Conservation (phyloP, 2,329 filamentous ascomycete species). For the Balansia obtecta region DNA sequence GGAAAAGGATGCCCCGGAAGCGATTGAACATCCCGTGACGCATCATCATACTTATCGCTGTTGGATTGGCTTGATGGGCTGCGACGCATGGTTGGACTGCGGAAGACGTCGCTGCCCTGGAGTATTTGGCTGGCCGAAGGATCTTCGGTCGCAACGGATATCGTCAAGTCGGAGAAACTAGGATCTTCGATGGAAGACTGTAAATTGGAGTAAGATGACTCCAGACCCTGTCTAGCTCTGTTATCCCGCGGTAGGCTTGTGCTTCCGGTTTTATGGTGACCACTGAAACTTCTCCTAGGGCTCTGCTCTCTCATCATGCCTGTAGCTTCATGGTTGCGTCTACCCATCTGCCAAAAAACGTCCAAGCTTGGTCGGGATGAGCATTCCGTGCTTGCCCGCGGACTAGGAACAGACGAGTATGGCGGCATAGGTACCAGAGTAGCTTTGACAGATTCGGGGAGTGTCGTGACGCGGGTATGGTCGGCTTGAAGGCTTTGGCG, state of each 20-base stretch:
- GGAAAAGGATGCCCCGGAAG: slow-evolving; percentile 5
- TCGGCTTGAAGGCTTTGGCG: slow-evolving; percentile 14
- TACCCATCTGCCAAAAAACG: slow-evolving; percentile 30
- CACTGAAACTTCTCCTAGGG: slow-evolving; percentile 51
- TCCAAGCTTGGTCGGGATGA: slow-evolving; percentile 40
- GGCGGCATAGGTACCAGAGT: slow-evolving; percentile 44
- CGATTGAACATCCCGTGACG: slow-evolving; percentile 5
- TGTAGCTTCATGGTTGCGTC: slow-evolving; percentile 42
- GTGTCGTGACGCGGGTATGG: slow-evolving; percentile 25
- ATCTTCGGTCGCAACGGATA: slow-evolving; percentile 57
- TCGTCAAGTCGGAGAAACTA: slow-evolving; percentile 56
- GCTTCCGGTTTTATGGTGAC: slow-evolving; percentile 39
- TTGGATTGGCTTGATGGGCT: slow-evolving; percentile 23
- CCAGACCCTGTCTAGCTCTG: slow-evolving; percentile 38
- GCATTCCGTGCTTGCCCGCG: slow-evolving; percentile 42
- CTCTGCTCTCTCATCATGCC: slow-evolving; percentile 28
- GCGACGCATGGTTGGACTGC: slow-evolving; percentile 56
- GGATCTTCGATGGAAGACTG: slow-evolving; percentile 61
- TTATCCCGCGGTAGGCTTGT: slow-evolving; percentile 33
- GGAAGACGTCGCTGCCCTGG: slow-evolving; percentile 76
- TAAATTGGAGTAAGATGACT: slow-evolving; percentile 62
- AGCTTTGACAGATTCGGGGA: slow-evolving; percentile 47
- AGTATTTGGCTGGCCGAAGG: slow-evolving; percentile 88
- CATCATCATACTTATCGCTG: slow-evolving; percentile 10
- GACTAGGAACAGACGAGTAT: slow-evolving; percentile 32